A percentile compares a stretch with the other conserved stretches of the same genome.
Evolutionary conservation across 148 eudicot species (phyloP).

Genomic region (Cornus controversa): DNA sequence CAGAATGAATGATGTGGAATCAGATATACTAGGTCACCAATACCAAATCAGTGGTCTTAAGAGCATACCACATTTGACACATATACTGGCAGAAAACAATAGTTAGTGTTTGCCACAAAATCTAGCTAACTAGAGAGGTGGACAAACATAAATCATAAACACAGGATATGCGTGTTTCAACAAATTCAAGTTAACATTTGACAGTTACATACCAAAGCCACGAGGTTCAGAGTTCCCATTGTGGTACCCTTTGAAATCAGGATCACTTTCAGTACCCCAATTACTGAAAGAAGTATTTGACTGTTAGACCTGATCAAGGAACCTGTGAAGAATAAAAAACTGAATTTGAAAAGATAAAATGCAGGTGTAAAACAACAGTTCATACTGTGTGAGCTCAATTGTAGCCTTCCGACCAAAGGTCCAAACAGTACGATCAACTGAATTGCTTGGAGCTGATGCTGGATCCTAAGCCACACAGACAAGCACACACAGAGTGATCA

Average conservation of each 20-base stretch:
- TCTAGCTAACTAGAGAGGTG: not conserved
- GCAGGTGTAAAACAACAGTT: not conserved
- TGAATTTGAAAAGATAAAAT: not conserved
- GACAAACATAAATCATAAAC: not conserved
- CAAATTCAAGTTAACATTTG: not conserved
- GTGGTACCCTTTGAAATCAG: conserved; percentile 83
- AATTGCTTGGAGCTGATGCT: conserved; percentile 64
- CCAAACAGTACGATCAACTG: conserved; percentile 81
- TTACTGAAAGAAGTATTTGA: conserved; percentile 47
- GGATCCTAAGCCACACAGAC: conserved; percentile 58
- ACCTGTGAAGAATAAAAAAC: conserved; percentile 8
- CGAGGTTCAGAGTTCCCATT: conserved; percentile 91
- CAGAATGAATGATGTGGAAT: no score
- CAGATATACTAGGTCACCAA: no score
- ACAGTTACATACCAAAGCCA: conserved; percentile 67
- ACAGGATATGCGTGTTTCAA: no score
- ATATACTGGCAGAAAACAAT: not conserved
- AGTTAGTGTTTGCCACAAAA: not conserved
- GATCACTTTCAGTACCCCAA: conserved; percentile 96
- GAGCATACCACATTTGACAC: not conserved
- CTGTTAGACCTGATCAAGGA: conserved; percentile 16
- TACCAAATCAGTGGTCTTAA: no score
- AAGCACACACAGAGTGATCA: not conserved
- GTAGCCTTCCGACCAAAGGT: conserved; percentile 78
- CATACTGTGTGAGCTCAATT: conserved; percentile 86